Evolutionary conservation across 345 rosid species (phyloP), one percentile per base, ranked within the genome.

Genomic region (Sonneratia caseolaris): DNA sequence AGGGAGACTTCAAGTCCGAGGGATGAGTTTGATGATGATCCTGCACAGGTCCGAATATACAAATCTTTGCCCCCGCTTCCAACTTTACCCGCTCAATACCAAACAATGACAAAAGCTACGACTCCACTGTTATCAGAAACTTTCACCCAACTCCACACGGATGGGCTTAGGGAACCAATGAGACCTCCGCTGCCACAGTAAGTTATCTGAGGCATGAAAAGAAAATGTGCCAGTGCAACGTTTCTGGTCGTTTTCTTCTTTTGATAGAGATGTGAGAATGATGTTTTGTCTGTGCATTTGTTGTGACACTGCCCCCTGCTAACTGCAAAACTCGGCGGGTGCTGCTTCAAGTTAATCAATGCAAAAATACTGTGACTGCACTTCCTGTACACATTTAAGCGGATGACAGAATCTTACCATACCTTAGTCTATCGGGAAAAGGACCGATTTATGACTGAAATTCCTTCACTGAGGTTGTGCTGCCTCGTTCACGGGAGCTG

Each of bases 51-150:
- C 68, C 96, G 81, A 73, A 87, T 92, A 74, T 92, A 90, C 81
- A 87, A 92, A 82, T 81, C 98, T 75, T 95, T 90, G 83, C 98
- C 98, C 64, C 93, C 87, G 1, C 86, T 86, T 27, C 96, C 97
- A 0, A 42, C 74, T 18, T 62, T 84, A 76, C 82, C 86, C 69
- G 73, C 88, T 75, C 87, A 88, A 37, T 78, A 78, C 68, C 84
- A 81, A 78, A 84, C 87, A 73, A 72, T 79, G 83, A 74, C 82
- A 40, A 72, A 78, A 12, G 83, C 83, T 37, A 66, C 87, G 12
- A 37, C 82, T 67, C 71, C 74, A 64, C 48, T 81, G 76, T 73
- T 82, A 73, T 80, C 89, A 4, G 87, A 86, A 79, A 84, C 89
- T 48, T 59, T 81, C 22, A 68, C 81, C 24, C 89, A 84, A 81